phyloP scores from a whole-genome alignment of 345 rosid genomes.

The Eucalyptus cladocalyx region DNA sequence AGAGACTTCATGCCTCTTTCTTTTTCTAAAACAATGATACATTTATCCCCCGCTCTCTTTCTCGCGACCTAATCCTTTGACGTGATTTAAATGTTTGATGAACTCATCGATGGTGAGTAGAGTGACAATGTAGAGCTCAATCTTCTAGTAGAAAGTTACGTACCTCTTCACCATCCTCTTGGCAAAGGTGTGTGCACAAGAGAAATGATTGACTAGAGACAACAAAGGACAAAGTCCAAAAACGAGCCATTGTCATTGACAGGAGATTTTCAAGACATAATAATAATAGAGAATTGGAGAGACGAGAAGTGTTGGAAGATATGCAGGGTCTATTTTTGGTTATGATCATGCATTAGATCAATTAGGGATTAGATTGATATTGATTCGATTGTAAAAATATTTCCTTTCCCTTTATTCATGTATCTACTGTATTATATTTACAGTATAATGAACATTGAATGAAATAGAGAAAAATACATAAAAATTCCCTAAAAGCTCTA shows the following conservation, averaged over 20 bases:
- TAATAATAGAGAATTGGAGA: too few species aligned
- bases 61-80: accelerated
- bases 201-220: not conserved
- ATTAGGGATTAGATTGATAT: too few species aligned
- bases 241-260: accelerated
- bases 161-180: not conserved
- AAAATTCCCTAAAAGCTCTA: too few species aligned
- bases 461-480: too few species aligned
- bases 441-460: too few species aligned
- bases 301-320: too few species aligned
- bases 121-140: not conserved
- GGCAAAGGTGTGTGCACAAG: not conserved
- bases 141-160: not conserved
- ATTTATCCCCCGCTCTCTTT: accelerated
- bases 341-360: too few species aligned
- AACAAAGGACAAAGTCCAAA: not conserved
- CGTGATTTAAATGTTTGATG: not conserved
- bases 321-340: too few species aligned
- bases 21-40: not conserved
- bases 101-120: accelerated
- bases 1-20: not conserved
- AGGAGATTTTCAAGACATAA: not conserved
- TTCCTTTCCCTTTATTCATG: too few species aligned
- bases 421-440: too few species aligned
- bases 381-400: too few species aligned